Percentiles rank a stretch among this genome's conserved stretches.
These are phyloP conservation scores for Mimosa bimucronata DNA, from an alignment of 306 rosid genomes.

Conservation along the genomic window DNA sequence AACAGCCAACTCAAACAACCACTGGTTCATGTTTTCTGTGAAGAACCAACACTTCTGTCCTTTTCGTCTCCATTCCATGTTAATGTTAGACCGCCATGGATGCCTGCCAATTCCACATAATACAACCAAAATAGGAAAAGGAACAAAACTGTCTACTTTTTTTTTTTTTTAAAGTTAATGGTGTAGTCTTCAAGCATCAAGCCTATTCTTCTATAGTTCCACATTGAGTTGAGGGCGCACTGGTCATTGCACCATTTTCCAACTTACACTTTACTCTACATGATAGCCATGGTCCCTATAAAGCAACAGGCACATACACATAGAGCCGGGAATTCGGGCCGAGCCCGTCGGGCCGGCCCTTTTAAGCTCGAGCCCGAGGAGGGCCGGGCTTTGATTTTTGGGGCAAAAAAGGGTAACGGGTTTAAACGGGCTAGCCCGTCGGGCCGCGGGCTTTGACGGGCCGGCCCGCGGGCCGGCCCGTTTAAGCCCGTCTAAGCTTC, in stretches of 20 bases:
- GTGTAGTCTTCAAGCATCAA: not conserved
- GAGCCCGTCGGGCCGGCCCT: too few relatives aligned
- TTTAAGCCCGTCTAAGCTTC: too few relatives aligned
- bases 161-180: not conserved
- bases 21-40: not conserved
- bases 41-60: slow-evolving; percentile 29
- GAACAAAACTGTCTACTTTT: not conserved
- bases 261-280: slow-evolving; percentile 27
- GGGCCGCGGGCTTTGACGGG: too few relatives aligned
- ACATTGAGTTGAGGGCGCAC: slow-evolving; percentile 16
- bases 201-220: not conserved
- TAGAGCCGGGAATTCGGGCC: too few relatives aligned
- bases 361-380: too few relatives aligned
- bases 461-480: too few relatives aligned
- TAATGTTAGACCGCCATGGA: not conserved
- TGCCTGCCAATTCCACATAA: slow-evolving; percentile 27
- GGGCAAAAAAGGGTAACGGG: too few relatives aligned
- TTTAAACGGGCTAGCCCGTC: too few relatives aligned
- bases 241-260: slow-evolving; percentile 31
- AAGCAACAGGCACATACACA: slow-evolving; percentile 36
- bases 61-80: slow-evolving; percentile 23
- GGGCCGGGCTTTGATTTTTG: too few relatives aligned
- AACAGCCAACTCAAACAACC: slow-evolving; percentile 8
- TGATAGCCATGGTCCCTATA: slow-evolving; percentile 29
- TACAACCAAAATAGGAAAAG: slow-evolving; percentile 19